phyloP scores from a whole-genome alignment of 2,329 filamentous ascomycete species.

The Helotiales sp. region DNA sequence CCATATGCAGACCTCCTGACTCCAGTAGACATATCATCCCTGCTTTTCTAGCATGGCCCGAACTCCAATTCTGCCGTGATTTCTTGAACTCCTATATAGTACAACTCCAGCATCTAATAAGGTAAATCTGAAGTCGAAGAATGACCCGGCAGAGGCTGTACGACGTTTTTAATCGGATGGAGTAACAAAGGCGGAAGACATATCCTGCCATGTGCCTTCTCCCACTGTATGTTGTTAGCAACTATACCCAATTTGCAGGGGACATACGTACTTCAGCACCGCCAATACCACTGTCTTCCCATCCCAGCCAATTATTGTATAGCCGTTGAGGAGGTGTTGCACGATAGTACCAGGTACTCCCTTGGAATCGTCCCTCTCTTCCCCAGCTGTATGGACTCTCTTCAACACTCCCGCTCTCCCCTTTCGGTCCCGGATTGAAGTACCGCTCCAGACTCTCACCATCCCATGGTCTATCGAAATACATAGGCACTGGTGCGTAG shows the following conservation, averaged over 20 bases:
- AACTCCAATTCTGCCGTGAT: background rate
- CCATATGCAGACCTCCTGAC: background rate
- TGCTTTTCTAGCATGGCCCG: background rate
- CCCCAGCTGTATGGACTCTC: conserved; percentile 60
- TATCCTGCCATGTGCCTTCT: conserved; percentile 53
- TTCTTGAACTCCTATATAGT: background rate
- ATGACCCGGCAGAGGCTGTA: conserved; percentile 47
- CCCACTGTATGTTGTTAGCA: conserved; percentile 44
- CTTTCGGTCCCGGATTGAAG: conserved; percentile 60
- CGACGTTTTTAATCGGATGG: conserved; percentile 60
- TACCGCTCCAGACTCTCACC: conserved; percentile 53
- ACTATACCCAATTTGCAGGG: background rate
- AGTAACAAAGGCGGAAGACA: conserved; percentile 60
- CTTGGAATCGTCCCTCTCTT: conserved; percentile 55
- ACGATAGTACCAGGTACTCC: conserved; percentile 62
- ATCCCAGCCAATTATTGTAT: conserved; percentile 65
- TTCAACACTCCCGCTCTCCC: conserved; percentile 50
- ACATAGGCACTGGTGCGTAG: conserved; percentile 76
- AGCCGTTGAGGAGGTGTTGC: conserved; percentile 56
- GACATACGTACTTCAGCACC: conserved; percentile 39
- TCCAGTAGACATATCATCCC: background rate
- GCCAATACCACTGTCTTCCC: conserved; percentile 54
- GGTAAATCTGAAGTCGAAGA: conserved; percentile 10
- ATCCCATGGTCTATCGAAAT: conserved; percentile 73
- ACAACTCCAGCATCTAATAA: background rate